Conservation (phyloP, 139 green algal species). For the Micractinium sp. region DNA sequence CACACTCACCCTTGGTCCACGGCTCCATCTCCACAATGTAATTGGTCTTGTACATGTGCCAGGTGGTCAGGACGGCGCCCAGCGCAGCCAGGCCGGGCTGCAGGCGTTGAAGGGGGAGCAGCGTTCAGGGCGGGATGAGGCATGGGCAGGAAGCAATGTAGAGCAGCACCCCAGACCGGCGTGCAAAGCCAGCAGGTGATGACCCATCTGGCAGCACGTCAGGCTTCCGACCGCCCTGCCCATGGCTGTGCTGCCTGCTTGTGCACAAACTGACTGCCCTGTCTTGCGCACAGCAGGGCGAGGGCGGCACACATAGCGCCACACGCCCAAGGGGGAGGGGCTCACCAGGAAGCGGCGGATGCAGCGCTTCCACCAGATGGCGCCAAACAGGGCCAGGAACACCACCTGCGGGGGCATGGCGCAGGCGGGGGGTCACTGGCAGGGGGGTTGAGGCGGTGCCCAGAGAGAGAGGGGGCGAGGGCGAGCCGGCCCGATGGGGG, state of each 20-base stretch:
- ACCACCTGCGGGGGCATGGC: neutral
- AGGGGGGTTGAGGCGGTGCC: too few relatives aligned
- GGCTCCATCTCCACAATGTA: neutral
- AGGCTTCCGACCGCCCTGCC: too few relatives aligned
- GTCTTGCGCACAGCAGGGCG: neutral
- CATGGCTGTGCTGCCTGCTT: too few relatives aligned
- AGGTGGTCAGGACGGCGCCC: neutral
- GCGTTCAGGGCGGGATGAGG: neutral
- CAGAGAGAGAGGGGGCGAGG: too few relatives aligned
- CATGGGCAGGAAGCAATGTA: neutral
- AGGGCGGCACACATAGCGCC: neutral
- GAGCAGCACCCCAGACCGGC: neutral
- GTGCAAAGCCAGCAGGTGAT: neutral
- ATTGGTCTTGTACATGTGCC: conserved; percentile 16
- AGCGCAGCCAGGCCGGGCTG: conserved; percentile 11
- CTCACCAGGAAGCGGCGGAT: conserved; percentile 21
- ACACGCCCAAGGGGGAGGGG: neutral
- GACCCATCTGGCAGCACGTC: too few relatives aligned
- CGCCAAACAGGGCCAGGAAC: neutral
- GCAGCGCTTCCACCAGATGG: neutral
- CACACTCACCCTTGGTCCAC: neutral
- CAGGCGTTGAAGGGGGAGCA: neutral
- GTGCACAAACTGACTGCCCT: neutral
- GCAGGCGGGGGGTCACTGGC: neutral
- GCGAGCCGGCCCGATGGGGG: too few relatives aligned